Base-by-base conservation (phyloP, 192 early-diverging fungal genomes). In the Rhizophagus clarus region DNA sequence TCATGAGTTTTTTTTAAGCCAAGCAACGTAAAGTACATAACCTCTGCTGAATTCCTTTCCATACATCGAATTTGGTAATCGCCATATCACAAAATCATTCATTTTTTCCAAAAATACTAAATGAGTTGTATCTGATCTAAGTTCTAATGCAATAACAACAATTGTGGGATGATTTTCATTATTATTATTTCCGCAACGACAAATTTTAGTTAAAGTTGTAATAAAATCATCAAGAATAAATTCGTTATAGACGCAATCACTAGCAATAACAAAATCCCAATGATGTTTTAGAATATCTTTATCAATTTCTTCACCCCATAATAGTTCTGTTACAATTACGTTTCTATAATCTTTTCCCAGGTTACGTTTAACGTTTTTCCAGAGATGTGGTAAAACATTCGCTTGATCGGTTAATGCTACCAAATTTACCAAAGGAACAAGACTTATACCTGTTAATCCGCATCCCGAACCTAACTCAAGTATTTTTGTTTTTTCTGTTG, bases 231-330 rank as follows among this genome's bases (percentile, higher is more conserved):
- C 77, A 28, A 85, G 77, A 6, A 87, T 66, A 8, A 81, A 81
- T 67, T 87, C 86, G 51, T 85, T 85, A 63, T 87, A 87, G 2
- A 87, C 83, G 45, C 84, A 84, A 80, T 87, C 86, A 14, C 84
- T 83, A 11, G 84, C 84, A 8, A 87, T 68, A 6, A 87, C 71
- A 68, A 45, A 84, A 61, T 86, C 83, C 29, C 84, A 69, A 2
- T 81, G 74, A 1, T 79, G 69, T 22, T 73, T 77, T 5, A 80
- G 72, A 8, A 82, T 29, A 22, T 86, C 83, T 60, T 81, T 81
- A 34, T 84, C 85, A 42, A 86, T 64, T 62, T 82, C 82, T 28
- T 60, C 63, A 74, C 70, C 82, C 85, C 85, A 86, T 14, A 81
- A 51, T 14, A 86, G 79, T 31, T 86, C 85, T 20, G 79, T 81